Evolutionary conservation across 2,329 filamentous ascomycete genomes (phyloP).

Genomic region (Colletotrichum tropicicola): DNA sequence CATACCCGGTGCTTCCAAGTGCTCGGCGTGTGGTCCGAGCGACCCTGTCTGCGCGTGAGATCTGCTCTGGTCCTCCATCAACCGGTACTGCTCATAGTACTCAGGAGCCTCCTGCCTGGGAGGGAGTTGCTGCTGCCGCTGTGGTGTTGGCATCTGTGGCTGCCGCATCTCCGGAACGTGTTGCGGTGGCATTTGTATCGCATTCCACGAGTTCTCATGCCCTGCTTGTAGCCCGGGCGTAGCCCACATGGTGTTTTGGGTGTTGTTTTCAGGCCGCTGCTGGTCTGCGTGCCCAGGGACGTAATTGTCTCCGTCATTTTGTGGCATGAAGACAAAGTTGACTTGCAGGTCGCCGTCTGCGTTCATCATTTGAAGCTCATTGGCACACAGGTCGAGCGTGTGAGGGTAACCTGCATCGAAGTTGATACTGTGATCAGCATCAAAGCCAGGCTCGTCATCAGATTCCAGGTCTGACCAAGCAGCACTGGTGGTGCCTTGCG

Average conservation of each 20-base stretch:
- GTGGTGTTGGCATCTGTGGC: conserved; percentile 13
- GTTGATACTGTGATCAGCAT: background rate
- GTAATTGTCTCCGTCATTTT: conserved; percentile 4
- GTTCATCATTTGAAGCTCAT: conserved; percentile 11
- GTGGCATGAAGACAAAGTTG: conserved; percentile 26
- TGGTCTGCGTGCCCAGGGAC: conserved; percentile 8
- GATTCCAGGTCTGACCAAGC: conserved; percentile 21
- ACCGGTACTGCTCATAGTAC: conserved; percentile 20
- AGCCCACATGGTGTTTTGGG: conserved; percentile 18
- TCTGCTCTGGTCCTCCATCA: conserved; percentile 12
- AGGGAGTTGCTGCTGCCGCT: conserved; percentile 10
- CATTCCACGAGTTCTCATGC: conserved; percentile 14
- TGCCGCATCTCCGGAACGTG: conserved; percentile 18
- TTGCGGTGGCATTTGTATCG: conserved; percentile 18
- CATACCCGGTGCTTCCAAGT: conserved; percentile 7
- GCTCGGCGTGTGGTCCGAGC: background rate
- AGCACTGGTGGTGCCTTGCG: background rate
- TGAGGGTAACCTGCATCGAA: background rate
- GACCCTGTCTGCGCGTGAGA: background rate
- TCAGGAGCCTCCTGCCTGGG: conserved; percentile 2
- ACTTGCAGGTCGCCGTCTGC: conserved; percentile 16
- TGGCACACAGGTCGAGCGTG: conserved; percentile 2
- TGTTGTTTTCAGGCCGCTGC: conserved; percentile 3
- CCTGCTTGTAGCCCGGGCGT: conserved; percentile 3
- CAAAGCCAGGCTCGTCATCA: conserved; percentile 10